Base-by-base conservation (phyloP, 441 rosid species). In the Arabidopsis lyrata region DNA sequence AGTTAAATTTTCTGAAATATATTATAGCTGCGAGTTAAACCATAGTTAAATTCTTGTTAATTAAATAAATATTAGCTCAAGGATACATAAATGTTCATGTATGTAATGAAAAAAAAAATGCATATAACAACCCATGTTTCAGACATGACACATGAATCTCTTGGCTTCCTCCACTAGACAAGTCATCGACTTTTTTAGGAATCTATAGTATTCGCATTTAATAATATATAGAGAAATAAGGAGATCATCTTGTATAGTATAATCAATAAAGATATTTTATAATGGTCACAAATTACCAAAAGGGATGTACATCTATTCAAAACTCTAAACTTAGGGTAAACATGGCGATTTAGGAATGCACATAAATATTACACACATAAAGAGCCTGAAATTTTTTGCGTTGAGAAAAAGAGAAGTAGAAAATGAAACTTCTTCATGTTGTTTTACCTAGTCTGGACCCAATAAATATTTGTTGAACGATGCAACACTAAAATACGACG, bases 121-220 rank as follows among this genome's bases (percentile, higher is more conserved):
- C 27, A 14, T 32, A 22, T 3, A 45, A 56, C 63, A 54, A 52
- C 67, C 68, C 62, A 67, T 58, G 42, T 16, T 50, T 41, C 50
- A 52, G 55, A 66, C 73, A 74, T 66, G 67, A 50, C 73, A 50
- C 73, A 66, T 74, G 78, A 59, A 74, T 52, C 54, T 66, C 62
- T 66, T 74, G 14, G 68, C 29, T 66, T 66, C 67, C 62, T 66
- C 78, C 72, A 66, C 72, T 58, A 11, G n/a, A 65, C 22, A 41
- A 39, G 50, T 67, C 18, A 39, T 73, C 44, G 16, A 67, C 62
- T 39, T 48, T 58, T 39, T 48, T 48, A 32, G 63, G 68, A 59
- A 59, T 66, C 61, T 49, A 14, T 74, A 14, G 48, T 15, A 24
- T 41, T 59, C 39, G 3, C 29, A 52, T 38, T 57, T 64, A 35